Percentiles rank a stretch among this genome's conserved stretches.
Evolutionary conservation across 306 rosid genomes (phyloP).

Genomic region (Arachis stenosperma): DNA sequence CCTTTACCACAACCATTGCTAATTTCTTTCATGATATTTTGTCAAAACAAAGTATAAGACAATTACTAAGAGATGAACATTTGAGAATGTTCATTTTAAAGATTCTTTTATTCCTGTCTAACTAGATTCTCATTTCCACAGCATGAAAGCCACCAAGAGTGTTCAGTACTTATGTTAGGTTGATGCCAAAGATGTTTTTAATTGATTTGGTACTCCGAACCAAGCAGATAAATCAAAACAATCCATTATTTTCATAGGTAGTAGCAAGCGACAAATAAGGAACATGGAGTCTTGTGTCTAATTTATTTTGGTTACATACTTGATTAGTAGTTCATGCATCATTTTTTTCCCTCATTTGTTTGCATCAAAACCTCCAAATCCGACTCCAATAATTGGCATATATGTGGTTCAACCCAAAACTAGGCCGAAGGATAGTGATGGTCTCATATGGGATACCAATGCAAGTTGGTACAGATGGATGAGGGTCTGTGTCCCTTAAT

Average conservation of each 20-base stretch:
- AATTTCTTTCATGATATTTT: not conserved
- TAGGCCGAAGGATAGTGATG: not conserved
- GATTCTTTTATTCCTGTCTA: not conserved
- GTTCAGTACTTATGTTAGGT: not conserved
- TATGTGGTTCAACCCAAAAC: not conserved
- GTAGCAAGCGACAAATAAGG: not conserved
- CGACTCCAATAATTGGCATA: not conserved
- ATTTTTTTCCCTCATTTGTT: not conserved
- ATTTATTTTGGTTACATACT: not conserved
- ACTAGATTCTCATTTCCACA: not conserved
- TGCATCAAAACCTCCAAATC: slow-evolving; percentile 18
- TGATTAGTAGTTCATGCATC: not conserved
- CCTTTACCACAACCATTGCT: slow-evolving; percentile 15
- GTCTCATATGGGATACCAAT: not conserved
- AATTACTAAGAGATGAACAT: no score
- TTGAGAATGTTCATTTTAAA: no score
- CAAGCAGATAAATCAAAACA: slow-evolving; percentile 3
- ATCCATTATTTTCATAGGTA: not conserved
- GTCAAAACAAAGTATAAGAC: no score
- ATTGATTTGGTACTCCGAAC: slow-evolving; percentile 21
- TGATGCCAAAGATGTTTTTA: slow-evolving; percentile 2
- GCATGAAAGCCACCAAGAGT: no score
- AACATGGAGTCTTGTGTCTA: slow-evolving; percentile 19
- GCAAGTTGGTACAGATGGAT: no score
- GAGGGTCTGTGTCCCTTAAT: no score